Conservation (phyloP, 2,329 filamentous ascomycete genomes). For the Talaromyces sp. region DNA sequence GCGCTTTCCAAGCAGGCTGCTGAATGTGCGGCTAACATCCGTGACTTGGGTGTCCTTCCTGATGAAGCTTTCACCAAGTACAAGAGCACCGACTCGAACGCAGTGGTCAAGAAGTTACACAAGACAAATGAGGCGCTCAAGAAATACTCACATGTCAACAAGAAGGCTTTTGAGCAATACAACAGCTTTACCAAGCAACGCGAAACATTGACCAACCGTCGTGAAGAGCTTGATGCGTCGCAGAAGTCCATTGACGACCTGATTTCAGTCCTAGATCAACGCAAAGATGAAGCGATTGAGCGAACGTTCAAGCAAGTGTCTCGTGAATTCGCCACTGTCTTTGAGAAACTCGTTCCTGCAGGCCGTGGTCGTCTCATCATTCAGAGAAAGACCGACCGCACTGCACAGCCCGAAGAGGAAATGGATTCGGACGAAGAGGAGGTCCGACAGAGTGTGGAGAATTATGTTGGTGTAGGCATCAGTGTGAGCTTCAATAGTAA, state of each 20-base stretch:
- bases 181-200: slow-evolving; percentile 94
- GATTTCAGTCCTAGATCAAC: slow-evolving; percentile 87
- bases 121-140: slow-evolving; percentile 92
- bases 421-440: slow-evolving; percentile 68
- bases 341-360: slow-evolving; percentile 91
- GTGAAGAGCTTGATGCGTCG: slow-evolving; percentile 82
- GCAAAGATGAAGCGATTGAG: slow-evolving; percentile 97
- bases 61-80: slow-evolving; percentile 95
- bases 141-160: slow-evolving; percentile 98
- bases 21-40: slow-evolving; percentile 85
- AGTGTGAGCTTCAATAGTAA: slow-evolving; percentile 98
- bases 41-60: slow-evolving; percentile 87
- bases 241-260: slow-evolving; percentile 88
- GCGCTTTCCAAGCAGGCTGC: slow-evolving; percentile 74
- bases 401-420: slow-evolving; percentile 65
- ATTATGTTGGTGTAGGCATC: slow-evolving; percentile 95
- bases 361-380: slow-evolving; percentile 91
- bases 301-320: slow-evolving; percentile 98
- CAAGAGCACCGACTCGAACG: slow-evolving; percentile 76
- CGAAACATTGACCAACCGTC: slow-evolving; percentile 79
- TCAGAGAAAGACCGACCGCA: slow-evolving; percentile 81
- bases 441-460: slow-evolving; percentile 71
- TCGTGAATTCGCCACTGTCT: slow-evolving; percentile 87
- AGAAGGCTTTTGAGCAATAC: slow-evolving; percentile 99
- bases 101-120: slow-evolving; percentile 73